Conservation (phyloP, 23 red algal genomes). For the Agarophyton chilense region DNA sequence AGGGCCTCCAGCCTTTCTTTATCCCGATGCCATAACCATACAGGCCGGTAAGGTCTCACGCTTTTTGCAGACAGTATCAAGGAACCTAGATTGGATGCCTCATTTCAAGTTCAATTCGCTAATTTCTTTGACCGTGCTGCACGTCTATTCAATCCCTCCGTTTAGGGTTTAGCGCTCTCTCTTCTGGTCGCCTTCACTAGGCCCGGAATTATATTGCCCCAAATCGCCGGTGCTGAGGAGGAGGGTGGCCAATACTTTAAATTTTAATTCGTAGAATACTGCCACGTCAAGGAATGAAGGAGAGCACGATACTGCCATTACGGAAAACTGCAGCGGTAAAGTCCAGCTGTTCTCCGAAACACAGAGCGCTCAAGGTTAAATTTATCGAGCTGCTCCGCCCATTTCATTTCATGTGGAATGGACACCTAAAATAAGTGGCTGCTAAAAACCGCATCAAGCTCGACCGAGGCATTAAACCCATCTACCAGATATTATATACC, state of each 20-base stretch:
- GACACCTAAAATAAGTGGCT: background rate
- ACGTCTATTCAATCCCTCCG: background rate
- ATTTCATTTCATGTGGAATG: conserved; percentile 25
- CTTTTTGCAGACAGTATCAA: conserved; percentile 15
- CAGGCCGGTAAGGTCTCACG: background rate
- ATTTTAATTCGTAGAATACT: too few relatives aligned
- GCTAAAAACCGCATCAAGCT: conserved; percentile 22
- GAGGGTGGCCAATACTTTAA: too few relatives aligned
- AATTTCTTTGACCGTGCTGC: background rate
- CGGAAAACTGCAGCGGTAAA: background rate
- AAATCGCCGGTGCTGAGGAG: background rate
- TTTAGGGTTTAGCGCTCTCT: conserved; percentile 12
- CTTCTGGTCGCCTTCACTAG: background rate
- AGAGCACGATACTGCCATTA: too few relatives aligned
- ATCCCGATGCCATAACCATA: background rate
- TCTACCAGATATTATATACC: background rate
- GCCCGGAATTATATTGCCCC: background rate
- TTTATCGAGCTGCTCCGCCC: background rate
- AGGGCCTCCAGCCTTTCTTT: background rate
- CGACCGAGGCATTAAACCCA: background rate
- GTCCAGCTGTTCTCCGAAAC: background rate
- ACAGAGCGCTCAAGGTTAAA: background rate
- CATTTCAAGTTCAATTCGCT: background rate
- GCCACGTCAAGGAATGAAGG: too few relatives aligned
- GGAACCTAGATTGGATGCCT: background rate